phyloP scores from a whole-genome alignment of 768 basidiomycete species.

The Pisolithus marmoratus region DNA sequence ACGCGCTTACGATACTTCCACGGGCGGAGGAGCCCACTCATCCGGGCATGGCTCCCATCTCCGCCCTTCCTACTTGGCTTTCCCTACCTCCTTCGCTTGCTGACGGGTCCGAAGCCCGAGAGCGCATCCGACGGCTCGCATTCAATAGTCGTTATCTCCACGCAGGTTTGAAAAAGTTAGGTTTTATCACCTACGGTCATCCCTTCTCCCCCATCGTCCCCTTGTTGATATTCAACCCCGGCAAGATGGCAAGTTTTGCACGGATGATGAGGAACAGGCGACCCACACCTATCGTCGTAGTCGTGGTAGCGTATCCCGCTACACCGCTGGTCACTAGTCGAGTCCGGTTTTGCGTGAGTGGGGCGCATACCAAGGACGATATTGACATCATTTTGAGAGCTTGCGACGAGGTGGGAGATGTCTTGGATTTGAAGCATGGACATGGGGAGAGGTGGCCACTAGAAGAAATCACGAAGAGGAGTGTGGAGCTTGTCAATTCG shows the following conservation, averaged over 20 bases:
- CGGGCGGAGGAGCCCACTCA: slow-evolving; percentile 43
- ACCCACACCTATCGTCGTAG: slow-evolving; percentile 76
- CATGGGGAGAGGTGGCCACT: slow-evolving; percentile 67
- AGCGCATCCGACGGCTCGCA: slow-evolving; percentile 80
- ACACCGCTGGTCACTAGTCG: slow-evolving; percentile 85
- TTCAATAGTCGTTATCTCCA: slow-evolving; percentile 96
- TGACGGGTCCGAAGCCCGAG: slow-evolving; percentile 79
- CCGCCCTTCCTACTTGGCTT: slow-evolving; percentile 73
- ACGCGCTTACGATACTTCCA: slow-evolving; percentile 23
- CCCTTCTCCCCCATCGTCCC: slow-evolving; percentile 91
- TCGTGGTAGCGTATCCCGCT: slow-evolving; percentile 88
- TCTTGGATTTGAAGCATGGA: slow-evolving; percentile 87
- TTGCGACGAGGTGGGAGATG: slow-evolving; percentile 87
- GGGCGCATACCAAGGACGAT: slow-evolving; percentile 96
- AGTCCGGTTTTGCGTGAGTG: slow-evolving; percentile 91
- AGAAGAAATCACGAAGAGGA: slow-evolving; percentile 64
- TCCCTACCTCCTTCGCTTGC: slow-evolving; percentile 63
- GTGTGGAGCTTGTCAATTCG: slow-evolving; percentile 65
- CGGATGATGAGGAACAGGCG: slow-evolving; percentile 71
- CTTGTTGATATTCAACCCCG: slow-evolving; percentile 85
- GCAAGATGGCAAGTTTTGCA: slow-evolving; percentile 90
- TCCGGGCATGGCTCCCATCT: slow-evolving; percentile 65
- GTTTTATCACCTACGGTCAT: slow-evolving; percentile 95
- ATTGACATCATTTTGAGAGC: slow-evolving; percentile 81
- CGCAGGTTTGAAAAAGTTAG: slow-evolving; percentile 78